phyloP scores from a whole-genome alignment of 2,329 filamentous ascomycete species.

The Rhynchosporium graminicola region DNA sequence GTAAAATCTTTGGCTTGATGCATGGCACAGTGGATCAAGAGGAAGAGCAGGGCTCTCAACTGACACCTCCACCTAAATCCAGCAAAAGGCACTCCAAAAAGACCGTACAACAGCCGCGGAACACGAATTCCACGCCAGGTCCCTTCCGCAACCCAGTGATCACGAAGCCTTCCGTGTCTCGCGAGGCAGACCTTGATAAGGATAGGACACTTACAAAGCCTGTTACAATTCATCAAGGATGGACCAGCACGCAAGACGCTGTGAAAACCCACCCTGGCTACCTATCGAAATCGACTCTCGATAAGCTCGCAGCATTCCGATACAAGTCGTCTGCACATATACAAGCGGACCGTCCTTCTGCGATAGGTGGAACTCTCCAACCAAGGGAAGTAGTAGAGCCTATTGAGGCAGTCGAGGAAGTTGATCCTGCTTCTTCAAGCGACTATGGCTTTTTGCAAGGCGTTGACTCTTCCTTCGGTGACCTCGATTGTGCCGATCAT shows the following conservation, averaged over 20 bases:
- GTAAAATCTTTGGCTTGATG: neutral
- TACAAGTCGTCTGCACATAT: slow-evolving; percentile 13
- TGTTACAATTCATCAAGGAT: slow-evolving; percentile 30
- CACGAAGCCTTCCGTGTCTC: slow-evolving; percentile 29
- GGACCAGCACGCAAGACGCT: slow-evolving; percentile 36
- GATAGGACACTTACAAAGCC: slow-evolving; percentile 4
- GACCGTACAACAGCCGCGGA: slow-evolving; percentile 9
- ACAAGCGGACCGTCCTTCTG: neutral
- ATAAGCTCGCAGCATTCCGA: slow-evolving; percentile 33
- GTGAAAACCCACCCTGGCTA: slow-evolving; percentile 26
- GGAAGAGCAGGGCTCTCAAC: slow-evolving; percentile 18
- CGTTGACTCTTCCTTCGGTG: neutral
- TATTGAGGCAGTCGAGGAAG: neutral
- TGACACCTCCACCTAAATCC: slow-evolving; percentile 25
- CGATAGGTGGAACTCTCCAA: neutral
- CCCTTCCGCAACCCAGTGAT: slow-evolving; percentile 31
- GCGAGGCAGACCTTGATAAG: slow-evolving; percentile 11
- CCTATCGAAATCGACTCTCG: slow-evolving; percentile 34
- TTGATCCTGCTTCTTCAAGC: neutral
- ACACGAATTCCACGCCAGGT: slow-evolving; percentile 19
- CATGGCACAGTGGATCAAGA: neutral
- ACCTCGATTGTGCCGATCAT: neutral
- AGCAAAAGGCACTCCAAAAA: slow-evolving; percentile 20
- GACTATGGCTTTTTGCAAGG: slow-evolving; percentile 1
- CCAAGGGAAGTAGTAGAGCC: neutral